A percentile compares a stretch with the other conserved stretches of the same genome.
These are phyloP conservation scores for Beauveria sp. DNA, from an alignment of 2,329 filamentous ascomycete species.

Conservation along the genomic window DNA sequence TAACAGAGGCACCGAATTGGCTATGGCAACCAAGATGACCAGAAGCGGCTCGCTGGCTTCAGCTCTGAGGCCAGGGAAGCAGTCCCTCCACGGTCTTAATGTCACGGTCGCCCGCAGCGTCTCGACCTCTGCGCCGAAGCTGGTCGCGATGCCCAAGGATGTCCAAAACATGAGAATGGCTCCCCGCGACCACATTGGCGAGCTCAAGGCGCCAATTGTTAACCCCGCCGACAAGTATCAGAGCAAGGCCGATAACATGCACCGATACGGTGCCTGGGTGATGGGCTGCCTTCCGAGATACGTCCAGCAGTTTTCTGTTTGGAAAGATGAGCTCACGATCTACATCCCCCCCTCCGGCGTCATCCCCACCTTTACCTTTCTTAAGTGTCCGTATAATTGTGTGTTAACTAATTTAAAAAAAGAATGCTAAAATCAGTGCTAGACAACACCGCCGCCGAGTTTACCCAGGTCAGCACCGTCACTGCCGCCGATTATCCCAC, in stretches of 20 bases:
- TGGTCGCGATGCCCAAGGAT: conserved; percentile 53
- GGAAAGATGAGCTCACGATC: conserved; percentile 97
- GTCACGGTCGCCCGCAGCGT: conserved; percentile 40
- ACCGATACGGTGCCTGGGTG: conserved; percentile 92
- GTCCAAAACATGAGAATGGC: conserved; percentile 61
- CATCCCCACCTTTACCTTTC: conserved; percentile 85
- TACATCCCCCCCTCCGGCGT: conserved; percentile 85
- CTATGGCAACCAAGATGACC: conserved; percentile 55
- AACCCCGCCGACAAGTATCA: conserved; percentile 92
- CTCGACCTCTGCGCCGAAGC: conserved; percentile 38
- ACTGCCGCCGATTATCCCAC: conserved; percentile 95
- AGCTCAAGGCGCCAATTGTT: conserved; percentile 69
- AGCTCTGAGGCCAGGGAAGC: conserved; percentile 45
- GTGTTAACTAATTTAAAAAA: background rate
- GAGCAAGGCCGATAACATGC: conserved; percentile 77
- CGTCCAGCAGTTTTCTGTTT: conserved; percentile 97
- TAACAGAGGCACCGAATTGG: conserved; percentile 26
- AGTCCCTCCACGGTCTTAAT: conserved; percentile 32
- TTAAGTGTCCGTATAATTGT: conserved; percentile 57
- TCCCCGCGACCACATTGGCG: conserved; percentile 47
- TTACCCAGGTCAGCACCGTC: conserved; percentile 85
- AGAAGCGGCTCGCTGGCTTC: conserved; percentile 49
- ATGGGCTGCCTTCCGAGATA: conserved; percentile 97
- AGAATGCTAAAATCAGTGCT: background rate
- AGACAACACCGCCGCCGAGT: conserved; percentile 96